Evolutionary conservation across 371 early-diverging fungal genomes (phyloP).

Genomic region (Conidiobolus incongruus): DNA sequence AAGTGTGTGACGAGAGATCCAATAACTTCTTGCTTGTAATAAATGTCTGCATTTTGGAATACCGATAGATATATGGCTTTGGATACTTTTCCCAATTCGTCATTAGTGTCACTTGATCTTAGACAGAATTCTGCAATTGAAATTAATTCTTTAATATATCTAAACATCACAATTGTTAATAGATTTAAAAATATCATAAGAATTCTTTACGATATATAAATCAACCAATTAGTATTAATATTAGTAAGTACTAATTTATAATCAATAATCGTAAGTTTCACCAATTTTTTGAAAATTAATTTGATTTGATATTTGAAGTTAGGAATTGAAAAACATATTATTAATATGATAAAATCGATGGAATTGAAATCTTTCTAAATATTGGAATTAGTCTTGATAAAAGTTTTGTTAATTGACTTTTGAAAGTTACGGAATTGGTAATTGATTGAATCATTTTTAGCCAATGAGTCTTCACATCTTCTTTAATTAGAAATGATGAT

Average conservation of each 20-base stretch:
- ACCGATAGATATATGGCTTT: constrained; percentile 20
- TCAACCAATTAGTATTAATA: constrained; percentile 12
- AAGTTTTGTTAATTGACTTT: too few relatives aligned
- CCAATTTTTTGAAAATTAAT: not conserved
- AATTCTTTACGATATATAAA: not conserved
- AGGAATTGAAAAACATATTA: too few relatives aligned
- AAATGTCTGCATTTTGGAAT: constrained; percentile 29
- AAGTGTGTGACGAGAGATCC: constrained; percentile 60
- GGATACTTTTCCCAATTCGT: constrained; percentile 17
- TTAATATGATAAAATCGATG: too few relatives aligned
- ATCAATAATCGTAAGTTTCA: constrained; percentile 27
- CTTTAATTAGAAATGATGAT: too few relatives aligned
- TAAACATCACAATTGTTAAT: constrained; percentile 19
- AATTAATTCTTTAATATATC: constrained; percentile 30
- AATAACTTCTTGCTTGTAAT: constrained; percentile 52
- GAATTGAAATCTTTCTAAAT: too few relatives aligned
- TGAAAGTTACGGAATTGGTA: too few relatives aligned
- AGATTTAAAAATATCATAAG: constrained; percentile 8
- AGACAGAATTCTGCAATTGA: constrained; percentile 34
- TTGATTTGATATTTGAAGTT: not conserved
- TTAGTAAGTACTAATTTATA: constrained; percentile 19
- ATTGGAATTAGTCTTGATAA: too few relatives aligned
- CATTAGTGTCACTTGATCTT: constrained; percentile 22
- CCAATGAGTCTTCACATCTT: too few relatives aligned
- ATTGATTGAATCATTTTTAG: too few relatives aligned